Percentiles rank a stretch among this genome's conserved stretches.
Conservation (phyloP, 2,329 filamentous ascomycete species). For the Ceratocystis cubensis region DNA sequence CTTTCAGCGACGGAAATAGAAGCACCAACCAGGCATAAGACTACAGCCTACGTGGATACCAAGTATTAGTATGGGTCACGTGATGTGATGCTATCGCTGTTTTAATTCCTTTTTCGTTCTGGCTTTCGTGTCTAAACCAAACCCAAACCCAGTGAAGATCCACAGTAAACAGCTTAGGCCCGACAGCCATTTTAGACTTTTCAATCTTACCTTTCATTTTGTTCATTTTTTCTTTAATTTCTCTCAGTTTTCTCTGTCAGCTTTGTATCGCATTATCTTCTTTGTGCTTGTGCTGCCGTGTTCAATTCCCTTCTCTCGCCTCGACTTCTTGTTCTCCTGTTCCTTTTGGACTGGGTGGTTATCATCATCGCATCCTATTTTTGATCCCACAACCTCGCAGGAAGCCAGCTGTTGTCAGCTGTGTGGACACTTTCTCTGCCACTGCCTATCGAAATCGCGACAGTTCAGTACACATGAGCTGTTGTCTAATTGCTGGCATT, state of each 20-base stretch:
- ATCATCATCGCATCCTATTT: background rate
- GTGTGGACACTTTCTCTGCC: background rate
- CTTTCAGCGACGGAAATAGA: background rate
- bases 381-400: background rate
- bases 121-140: conserved; percentile 10
- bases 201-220: background rate
- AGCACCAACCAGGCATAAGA: background rate
- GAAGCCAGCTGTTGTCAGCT: background rate
- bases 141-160: background rate
- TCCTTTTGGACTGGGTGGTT: conserved; percentile 2
- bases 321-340: background rate
- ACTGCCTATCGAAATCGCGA: conserved; percentile 6
- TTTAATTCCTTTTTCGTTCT: conserved; percentile 9
- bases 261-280: background rate
- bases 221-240: background rate
- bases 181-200: background rate
- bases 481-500: conserved; percentile 3
- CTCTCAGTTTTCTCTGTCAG: background rate
- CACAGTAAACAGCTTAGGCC: background rate
- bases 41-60: background rate
- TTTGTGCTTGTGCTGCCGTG: background rate
- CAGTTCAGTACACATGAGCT: conserved; percentile 6
- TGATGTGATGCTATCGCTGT: background rate
- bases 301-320: background rate
- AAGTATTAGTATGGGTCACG: background rate